A percentile compares a stretch with the other conserved stretches of the same genome.
These are phyloP conservation scores for Dalbergia cultrata DNA, from an alignment of 306 rosid species.

Conservation along the genomic window DNA sequence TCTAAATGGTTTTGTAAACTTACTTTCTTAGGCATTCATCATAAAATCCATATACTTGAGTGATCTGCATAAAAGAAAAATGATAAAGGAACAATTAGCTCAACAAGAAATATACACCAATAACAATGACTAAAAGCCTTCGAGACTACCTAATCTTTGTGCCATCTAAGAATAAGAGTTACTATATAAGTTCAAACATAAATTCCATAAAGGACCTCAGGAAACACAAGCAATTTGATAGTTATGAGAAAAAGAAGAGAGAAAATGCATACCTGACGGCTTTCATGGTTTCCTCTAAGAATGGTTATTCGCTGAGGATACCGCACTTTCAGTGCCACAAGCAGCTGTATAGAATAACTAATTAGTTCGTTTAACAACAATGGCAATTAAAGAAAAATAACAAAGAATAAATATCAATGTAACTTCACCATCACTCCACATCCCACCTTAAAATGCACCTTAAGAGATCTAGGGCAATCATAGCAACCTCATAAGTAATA, in stretches of 20 bases:
- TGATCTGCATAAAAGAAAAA: conserved; percentile 66
- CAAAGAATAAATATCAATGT: conserved; percentile 34
- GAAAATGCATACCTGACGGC: conserved; percentile 84
- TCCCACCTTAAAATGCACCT: conserved; percentile 7
- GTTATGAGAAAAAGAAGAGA: conserved; percentile 29
- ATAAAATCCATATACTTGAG: conserved; percentile 97
- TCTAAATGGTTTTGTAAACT: conserved; percentile 57
- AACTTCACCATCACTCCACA: conserved; percentile 28
- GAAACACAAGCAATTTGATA: conserved; percentile 24
- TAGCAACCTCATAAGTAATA: not conserved
- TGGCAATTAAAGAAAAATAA: conserved; percentile 19
- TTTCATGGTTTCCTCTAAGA: conserved; percentile 99
- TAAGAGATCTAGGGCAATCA: not conserved
- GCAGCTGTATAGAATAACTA: conserved; percentile 71
- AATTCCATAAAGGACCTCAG: conserved; percentile 36
- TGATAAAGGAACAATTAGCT: conserved; percentile 48
- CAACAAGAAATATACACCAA: conserved; percentile 15
- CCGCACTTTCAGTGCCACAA: conserved; percentile 94
- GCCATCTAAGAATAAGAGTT: conserved; percentile 7
- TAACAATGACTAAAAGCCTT: not conserved
- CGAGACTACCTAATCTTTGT: conserved; percentile 3
- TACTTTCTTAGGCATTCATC: conserved; percentile 95
- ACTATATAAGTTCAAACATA: conserved; percentile 18
- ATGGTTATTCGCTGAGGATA: conserved; percentile 96
- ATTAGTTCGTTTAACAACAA: conserved; percentile 35